Evolutionary conservation across 768 basidiomycete genomes (phyloP).

Genomic region (Gyrodon lividus): DNA sequence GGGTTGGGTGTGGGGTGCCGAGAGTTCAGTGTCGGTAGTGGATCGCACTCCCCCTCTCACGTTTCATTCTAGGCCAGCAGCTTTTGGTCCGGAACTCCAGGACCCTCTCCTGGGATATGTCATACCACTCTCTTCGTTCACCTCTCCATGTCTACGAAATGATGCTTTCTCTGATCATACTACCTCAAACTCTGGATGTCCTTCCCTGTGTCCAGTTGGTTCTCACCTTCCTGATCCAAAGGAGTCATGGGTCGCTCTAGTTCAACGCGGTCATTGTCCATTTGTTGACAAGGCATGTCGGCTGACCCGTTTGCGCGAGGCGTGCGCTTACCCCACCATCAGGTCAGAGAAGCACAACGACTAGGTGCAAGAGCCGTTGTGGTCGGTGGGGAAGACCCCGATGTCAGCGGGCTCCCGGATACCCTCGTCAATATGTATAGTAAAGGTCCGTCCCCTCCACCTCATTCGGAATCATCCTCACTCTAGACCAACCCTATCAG

Average conservation of each 20-base stretch:
- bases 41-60: slow-evolving; percentile 70
- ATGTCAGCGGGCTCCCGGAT: slow-evolving; percentile 64
- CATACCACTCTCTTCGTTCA: slow-evolving; percentile 68
- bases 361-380: slow-evolving; percentile 86
- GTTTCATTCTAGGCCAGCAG: slow-evolving; percentile 70
- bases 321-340: neutral
- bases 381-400: slow-evolving; percentile 83
- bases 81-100: slow-evolving; percentile 71
- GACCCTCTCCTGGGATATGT: slow-evolving; percentile 72
- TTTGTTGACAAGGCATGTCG: slow-evolving; percentile 80
- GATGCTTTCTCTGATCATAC: slow-evolving; percentile 8
- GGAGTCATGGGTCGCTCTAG: slow-evolving; percentile 87
- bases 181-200: slow-evolving; percentile 58
- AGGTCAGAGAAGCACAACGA: slow-evolving; percentile 57
- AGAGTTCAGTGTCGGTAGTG: slow-evolving; percentile 71
- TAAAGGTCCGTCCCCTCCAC: slow-evolving; percentile 54
- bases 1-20: slow-evolving; percentile 69
- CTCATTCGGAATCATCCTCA: slow-evolving; percentile 7
- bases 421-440: slow-evolving; percentile 89
- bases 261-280: slow-evolving; percentile 86
- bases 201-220: slow-evolving; percentile 59
- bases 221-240: slow-evolving; percentile 53
- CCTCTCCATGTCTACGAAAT: slow-evolving; percentile 46
- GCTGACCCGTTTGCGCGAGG: slow-evolving; percentile 28
- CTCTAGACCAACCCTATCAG: slow-evolving; percentile 35